Evolutionary conservation across 768 basidiomycete genomes (phyloP).

Genomic region (Pulveroboletus frians): DNA sequence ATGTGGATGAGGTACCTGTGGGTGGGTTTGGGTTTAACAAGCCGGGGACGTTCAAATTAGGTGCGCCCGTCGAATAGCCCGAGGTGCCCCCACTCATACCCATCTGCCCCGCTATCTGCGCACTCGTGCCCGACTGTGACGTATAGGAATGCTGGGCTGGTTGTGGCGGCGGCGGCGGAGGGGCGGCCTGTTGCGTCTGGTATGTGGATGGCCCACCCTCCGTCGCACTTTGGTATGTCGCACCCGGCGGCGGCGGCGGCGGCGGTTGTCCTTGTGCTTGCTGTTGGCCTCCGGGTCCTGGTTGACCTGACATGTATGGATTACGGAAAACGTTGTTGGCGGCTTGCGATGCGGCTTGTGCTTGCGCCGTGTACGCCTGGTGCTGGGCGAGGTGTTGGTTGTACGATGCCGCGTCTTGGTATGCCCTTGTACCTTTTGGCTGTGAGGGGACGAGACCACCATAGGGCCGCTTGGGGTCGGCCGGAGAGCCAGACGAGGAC

Average conservation of each 20-base stretch:
- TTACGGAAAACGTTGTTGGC: slow-evolving; percentile 68
- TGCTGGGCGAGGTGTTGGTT: slow-evolving; percentile 94
- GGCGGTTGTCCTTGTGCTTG: slow-evolving; percentile 19
- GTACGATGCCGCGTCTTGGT: slow-evolving; percentile 89
- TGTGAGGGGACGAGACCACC: slow-evolving; percentile 91
- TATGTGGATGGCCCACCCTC: slow-evolving; percentile 17
- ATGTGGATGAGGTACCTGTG: slow-evolving; percentile 51
- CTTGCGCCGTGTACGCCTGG: slow-evolving; percentile 87
- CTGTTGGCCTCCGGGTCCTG: slow-evolving; percentile 30
- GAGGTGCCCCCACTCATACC: slow-evolving; percentile 12
- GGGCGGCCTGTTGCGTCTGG: slow-evolving; percentile 22
- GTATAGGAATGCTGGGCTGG: slow-evolving; percentile 22
- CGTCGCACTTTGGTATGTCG: slow-evolving; percentile 24
- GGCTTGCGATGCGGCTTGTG: slow-evolving; percentile 69
- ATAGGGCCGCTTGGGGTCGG: slow-evolving; percentile 83
- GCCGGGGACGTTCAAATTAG: slow-evolving; percentile 19
- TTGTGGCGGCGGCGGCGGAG: slow-evolving; percentile 25
- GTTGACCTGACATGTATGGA: slow-evolving; percentile 67
- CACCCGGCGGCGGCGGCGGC: background rate
- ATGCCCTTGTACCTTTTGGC: slow-evolving; percentile 78
- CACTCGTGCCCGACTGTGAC: slow-evolving; percentile 21
- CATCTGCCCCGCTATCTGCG: slow-evolving; percentile 19
- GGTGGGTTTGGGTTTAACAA: slow-evolving; percentile 42
- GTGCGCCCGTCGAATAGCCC: slow-evolving; percentile 14
- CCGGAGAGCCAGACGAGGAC: slow-evolving; percentile 28